Base-by-base conservation (phyloP, 2,329 filamentous ascomycete species). In the Westerdykella aurantiaca region DNA sequence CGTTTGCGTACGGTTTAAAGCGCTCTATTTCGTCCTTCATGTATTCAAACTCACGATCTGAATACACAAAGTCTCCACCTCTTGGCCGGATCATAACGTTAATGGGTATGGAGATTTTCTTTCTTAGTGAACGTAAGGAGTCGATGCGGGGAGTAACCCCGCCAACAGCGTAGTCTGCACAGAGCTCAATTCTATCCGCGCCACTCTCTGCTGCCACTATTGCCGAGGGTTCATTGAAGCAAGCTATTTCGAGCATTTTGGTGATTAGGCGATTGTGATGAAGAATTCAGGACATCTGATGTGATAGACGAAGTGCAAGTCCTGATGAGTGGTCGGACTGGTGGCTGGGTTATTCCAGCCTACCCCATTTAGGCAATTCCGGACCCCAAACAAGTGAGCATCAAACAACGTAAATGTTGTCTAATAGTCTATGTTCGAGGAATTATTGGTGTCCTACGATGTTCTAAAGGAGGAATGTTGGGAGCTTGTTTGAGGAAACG, bases 61-160 rank as follows among this genome's bases (percentile, higher is more conserved):
- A 57, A 45, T 78, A 78, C 6, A 51, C 46, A 49, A 79, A 79
- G 44, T 69, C 44, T 0, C 71, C 68, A 1, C 66, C 64, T 7
- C 73, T 69, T 0, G 76, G 74, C 1, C 77, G 69, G 44, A 79
- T 73, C 76, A 80, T 79, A 25, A 76, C 64, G 48, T 74, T 70
- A 14, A 79, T 61, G 0, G 76, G 74, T 37, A 71, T 67, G 1
- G 31, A 34, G 6, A 48, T 53, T 44, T 42, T 42, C 41, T 53
- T 54, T 54, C 50, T 64, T 41, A 60, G 51, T 14, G 47, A 39
- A 31, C 45, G 21, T n/a, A 67, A 44, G 45, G 53, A 48, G 47
- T 59, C 35, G 40, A 56, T 43, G 23, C 51, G 44, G 0, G 71
- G 71, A 2, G 75, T 73, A 13, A 68, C 62, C 6, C 73, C 73